Evolutionary conservation across 257 asterid genomes (phyloP), one percentile per base, ranked within the genome.

Genomic region (Petunia secreta): DNA sequence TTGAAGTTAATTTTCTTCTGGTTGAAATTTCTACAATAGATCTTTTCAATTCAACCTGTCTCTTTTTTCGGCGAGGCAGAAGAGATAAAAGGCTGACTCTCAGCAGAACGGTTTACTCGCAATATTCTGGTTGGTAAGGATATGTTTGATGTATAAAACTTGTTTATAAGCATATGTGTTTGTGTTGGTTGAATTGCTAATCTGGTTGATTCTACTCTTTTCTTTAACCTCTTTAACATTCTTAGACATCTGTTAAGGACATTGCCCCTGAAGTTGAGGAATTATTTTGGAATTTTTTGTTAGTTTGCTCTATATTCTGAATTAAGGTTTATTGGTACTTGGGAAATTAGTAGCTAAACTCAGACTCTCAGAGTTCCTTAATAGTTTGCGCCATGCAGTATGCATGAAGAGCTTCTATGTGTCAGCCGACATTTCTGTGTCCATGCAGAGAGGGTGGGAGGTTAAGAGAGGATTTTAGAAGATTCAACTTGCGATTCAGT

Each of bases 11-110:
- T 86, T 52, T 80, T 87, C 82, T 85, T 80, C 77, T 86, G 87
- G 85, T 83, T 86, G 91, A 83, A 86, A 84, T 84, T 80, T 87
- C 78, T 85, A 77, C 84, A 83, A 87, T 91, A 86, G 89, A 90
- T 87, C 80, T 74, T 81, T 83, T 87, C 88, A 80, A 65, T 85
- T 85, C 90, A 10, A 84, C 87, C 80, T 82, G 83, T 81, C 87
- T 81, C 87, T 83, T 82, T 89, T 83, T 86, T 85, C 73, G 87
- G 90, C 37, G 91, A 84, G 83, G 90, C 90, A 78, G 89, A 85
- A 82, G 85, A 83, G 89, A 84, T 62, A 84, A 85, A 87, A 62
- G 84, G 90, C 83, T 82, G 89, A 81, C 88, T 81, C 40, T 91
- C 71, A 86, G 84, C 86, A 85, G 84, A 89, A 84, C 57, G 87